Evolutionary conservation across 2,329 filamentous ascomycete genomes (phyloP).

Genomic region (Colletotrichum sp.): DNA sequence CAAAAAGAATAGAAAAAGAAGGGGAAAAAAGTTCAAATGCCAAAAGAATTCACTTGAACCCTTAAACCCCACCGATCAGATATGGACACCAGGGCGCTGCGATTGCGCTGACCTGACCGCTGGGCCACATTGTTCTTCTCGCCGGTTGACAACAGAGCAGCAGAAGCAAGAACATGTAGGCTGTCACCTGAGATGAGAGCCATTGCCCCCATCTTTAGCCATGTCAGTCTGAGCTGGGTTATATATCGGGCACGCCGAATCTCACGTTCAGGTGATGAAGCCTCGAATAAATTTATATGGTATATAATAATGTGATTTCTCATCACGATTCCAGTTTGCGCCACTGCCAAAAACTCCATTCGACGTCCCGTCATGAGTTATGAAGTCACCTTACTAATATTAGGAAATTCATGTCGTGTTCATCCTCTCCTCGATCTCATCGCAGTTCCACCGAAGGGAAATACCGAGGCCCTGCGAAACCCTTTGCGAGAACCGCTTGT

Average conservation of each 20-base stretch:
- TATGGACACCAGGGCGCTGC: background rate
- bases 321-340: background rate
- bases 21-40: background rate
- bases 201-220: background rate
- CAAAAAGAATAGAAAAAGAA: background rate
- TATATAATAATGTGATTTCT: slow-evolving; percentile 14
- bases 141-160: background rate
- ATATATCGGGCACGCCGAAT: background rate
- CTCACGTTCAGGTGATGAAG: background rate
- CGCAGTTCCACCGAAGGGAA: slow-evolving; percentile 74
- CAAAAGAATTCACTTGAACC: background rate
- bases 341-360: background rate
- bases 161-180: background rate
- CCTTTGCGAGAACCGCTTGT: slow-evolving; percentile 81
- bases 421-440: slow-evolving; percentile 36
- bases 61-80: background rate
- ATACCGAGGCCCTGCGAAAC: slow-evolving; percentile 85
- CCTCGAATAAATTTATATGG: background rate
- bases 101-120: background rate
- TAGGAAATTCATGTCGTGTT: background rate
- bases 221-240: background rate
- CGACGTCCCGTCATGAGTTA: background rate
- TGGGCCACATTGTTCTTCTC: background rate
- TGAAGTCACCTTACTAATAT: background rate
- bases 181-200: background rate